These are phyloP conservation scores for Candida tammaniensis DNA, from an alignment of 805 yeast species.

Conservation along the genomic window DNA sequence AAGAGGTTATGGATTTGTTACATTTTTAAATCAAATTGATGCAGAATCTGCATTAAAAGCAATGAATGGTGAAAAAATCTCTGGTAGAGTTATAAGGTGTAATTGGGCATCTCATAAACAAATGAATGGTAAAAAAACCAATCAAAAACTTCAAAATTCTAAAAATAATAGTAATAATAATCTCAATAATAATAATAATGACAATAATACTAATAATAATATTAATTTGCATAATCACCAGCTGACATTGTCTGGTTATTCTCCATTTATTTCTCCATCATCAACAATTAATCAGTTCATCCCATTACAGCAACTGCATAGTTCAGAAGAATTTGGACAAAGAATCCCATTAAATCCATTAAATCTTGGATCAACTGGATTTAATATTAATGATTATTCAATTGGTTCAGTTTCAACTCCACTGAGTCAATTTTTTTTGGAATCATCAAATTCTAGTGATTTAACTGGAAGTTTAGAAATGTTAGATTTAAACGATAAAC, in stretches of 20 bases:
- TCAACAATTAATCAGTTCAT: no score
- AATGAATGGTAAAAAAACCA: conserved; percentile 15
- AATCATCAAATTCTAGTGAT: no score
- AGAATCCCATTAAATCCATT: no score
- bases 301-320: no score
- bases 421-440: no score
- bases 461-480: not conserved
- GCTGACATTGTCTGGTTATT: not conserved
- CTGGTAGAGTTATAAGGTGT: conserved; percentile 75
- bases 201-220: no score
- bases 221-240: conserved; percentile 10
- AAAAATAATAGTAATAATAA: conserved; percentile 14
- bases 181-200: conserved; percentile 8
- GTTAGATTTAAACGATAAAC: not conserved
- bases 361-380: no score
- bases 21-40: conserved; percentile 62
- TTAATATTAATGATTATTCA: no score
- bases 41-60: conserved; percentile 71
- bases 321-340: no score
- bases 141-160: conserved; percentile 11
- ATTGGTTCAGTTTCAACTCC: no score
- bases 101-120: conserved; percentile 82
- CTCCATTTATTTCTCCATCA: no score
- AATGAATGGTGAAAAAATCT: conserved; percentile 71
- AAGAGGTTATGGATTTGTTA: conserved; percentile 88